Evolutionary conservation across 352 stramenopile genomes (phyloP), one percentile per base, ranked within the genome.

Genomic region (Chrysophaeum taylorii): DNA sequence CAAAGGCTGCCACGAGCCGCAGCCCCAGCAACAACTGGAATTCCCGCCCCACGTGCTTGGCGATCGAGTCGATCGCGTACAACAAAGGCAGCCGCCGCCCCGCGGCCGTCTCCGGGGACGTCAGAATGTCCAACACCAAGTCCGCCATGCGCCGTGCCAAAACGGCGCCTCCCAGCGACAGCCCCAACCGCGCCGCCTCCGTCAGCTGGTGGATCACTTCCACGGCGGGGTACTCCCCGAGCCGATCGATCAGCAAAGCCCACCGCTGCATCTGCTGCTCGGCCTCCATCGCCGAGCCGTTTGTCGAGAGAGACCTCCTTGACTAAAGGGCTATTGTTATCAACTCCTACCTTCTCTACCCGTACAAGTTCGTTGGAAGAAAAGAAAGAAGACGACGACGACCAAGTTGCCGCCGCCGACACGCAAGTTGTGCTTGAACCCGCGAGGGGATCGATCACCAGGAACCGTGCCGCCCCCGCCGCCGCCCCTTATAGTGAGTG

Each of bases 141-240:
- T 18, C 57, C 9, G 33, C 5, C 14, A 66, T 45, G 1, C 57
- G 57, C 33, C 12, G 9, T 7, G 57, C 57, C 2, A 66, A 36
- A 1, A 29, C 57, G 14, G 21, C 2, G 33, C 57, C 57, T 9
- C 57, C 57, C 12, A 36, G 25, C 33, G 14, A 5, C 5, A 66
- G 31, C 33, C 14, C 57, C 16, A 66, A 4, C 5, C 31, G 27
- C 2, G 33, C 57, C 1, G 12, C 5, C 57, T 66, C 57, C 5
- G 57, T 66, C 12, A 66, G 7, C 35, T 66, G 57, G 57, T 66
- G 57, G 57, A 66, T 66, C 33, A 66, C 1, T 2, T 66, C 57
- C 14, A 31, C 9, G 57, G 41, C 57, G 33, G 57, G 57, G 27
- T 45, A 66, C 33, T 4, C 31, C 14, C 57, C 57, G 2, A 66